Evolutionary conservation across 805 yeast species (phyloP).

Genomic region (Schizosaccharomyces japonicus): DNA sequence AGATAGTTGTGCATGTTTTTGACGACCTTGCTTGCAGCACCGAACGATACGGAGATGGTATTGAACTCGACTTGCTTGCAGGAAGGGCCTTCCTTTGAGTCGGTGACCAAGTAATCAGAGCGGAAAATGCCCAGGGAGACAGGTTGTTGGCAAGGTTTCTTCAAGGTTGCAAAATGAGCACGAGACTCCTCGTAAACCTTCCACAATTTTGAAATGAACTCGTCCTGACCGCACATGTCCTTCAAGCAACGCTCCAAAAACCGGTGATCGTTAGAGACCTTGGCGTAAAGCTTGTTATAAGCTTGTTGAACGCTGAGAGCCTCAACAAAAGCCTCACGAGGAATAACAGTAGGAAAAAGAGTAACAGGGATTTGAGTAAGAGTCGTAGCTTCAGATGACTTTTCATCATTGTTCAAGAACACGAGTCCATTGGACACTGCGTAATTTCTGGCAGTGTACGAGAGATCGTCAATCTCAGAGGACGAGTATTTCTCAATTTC

Average conservation of each 20-base stretch:
- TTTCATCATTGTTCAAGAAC: constrained; percentile 14
- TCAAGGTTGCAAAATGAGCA: constrained; percentile 11
- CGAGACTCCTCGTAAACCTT: constrained; percentile 26
- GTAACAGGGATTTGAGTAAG: constrained; percentile 39
- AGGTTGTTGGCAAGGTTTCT: constrained; percentile 30
- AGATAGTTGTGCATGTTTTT: constrained; percentile 45
- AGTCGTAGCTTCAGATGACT: constrained; percentile 26
- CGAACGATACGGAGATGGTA: constrained; percentile 87
- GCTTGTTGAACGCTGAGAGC: constrained; percentile 42
- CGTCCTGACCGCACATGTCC: constrained; percentile 33
- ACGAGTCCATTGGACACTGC: constrained; percentile 12
- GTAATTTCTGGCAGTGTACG: constrained; percentile 8
- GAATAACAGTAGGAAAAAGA: constrained; percentile 72
- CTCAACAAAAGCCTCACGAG: constrained; percentile 35
- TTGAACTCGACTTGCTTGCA: constrained; percentile 92
- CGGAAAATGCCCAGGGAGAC: constrained; percentile 56
- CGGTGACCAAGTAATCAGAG: constrained; percentile 41
- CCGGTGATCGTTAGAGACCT: constrained; percentile 29
- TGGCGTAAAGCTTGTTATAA: constrained; percentile 55
- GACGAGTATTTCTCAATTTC: background rate
- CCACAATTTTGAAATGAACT: constrained; percentile 63
- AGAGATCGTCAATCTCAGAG: background rate
- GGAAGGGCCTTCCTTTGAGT: constrained; percentile 14
- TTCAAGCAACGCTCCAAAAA: constrained; percentile 41
- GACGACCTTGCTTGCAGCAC: constrained; percentile 64